Base-by-base conservation (phyloP, 805 yeast species). In the Ogataea ramenticola region DNA sequence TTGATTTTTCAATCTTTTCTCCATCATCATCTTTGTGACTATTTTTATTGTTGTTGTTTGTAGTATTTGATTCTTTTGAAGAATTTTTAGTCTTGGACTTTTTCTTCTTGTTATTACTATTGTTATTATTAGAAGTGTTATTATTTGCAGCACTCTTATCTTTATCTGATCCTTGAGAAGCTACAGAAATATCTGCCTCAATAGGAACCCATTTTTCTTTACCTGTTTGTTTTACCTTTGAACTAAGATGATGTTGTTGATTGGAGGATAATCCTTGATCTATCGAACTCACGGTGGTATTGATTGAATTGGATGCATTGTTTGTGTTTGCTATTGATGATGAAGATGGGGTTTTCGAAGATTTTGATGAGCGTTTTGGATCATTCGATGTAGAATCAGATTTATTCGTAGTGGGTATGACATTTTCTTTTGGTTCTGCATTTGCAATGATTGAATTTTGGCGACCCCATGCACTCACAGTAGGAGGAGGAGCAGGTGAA, bases 401-500 rank as follows among this genome's bases (percentile, higher is more conserved):
- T n/a, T 40, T 14, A 4, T 10, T 10, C 32, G 11, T 29, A 29
- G 7, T 26, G 10, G 7, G 10, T 8, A 10, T 26, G 10, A 26
- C 10, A 29, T 11, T 29, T 14, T 11, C 12, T 8, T 14, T 29
- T 29, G 32, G 12, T 29, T 29, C n/a, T 8, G 32, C 4, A 14
- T 15, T 29, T 14, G 7, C n/a, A 10, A 29, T 14, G n/a, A 32
- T 36, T 22, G 39, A 38, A 14, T 43, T 42, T n/a, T 11, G 3
- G 4, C 15, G 32, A 5, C 64, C 64, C 64, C 64, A 59, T 1
- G 62, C 57, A 38, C 56, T 59, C 2, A 45, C 48, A 27, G 48
- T 45, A 4, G 64, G 64, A 24, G 57, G 57, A 2, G 64, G 64
- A 3, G 64, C 64, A 7, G 64, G 64, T 11, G 48, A 55, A 38